Base-by-base conservation (phyloP, 2,329 filamentous ascomycete genomes). In the Gliomastix tumulicola region DNA sequence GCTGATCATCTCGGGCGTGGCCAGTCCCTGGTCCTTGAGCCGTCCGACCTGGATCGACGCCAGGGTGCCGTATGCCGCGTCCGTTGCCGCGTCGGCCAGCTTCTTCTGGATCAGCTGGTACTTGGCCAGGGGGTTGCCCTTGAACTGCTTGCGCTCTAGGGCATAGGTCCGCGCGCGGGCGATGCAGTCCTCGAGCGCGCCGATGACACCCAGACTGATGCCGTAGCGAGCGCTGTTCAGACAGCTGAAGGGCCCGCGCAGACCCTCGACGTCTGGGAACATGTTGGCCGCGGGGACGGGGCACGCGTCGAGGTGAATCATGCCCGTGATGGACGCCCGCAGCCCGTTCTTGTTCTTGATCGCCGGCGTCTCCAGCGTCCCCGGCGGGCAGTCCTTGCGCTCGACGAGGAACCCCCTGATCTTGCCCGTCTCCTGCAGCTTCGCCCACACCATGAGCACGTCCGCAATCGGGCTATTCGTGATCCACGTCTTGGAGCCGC, bases 91-190 rank as follows among this genome's bases (percentile, higher is more conserved):
- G 59, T 98, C 92, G 1, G 90, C 84, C 43, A 98, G 71, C 69
- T 98, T 98, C 77, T 96, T 96, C 71, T 98, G 92, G 36, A 98
- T 76, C 12, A 98, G 79, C 67, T 98, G 92, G 57, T 98, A 98
- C 59, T 86, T 94, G 28, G 90, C 92, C 36, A 98, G 72, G 0
- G 90, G 89, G 60, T 97, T 97, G 34, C 81, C 80, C 68, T 94
- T 94, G 76, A 98, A 98, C 61, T 98, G 92, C 65, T 84, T 90
- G 45, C 92, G 75, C 60, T 96, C 89, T 35, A 98, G 66, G n/a
- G 89, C 79, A 57, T 98, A 98, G 11, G 80, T 79, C 43, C 90
- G 74, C 4, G 92, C 79, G 35, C 89, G 77, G 15, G 72, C 68
- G 44, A 98, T 79, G 57, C 86, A 92, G 60, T 98, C 92, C 62